These are phyloP conservation scores for Solanum appendiculatum DNA, from an alignment of 257 asterid species.

Conservation along the genomic window DNA sequence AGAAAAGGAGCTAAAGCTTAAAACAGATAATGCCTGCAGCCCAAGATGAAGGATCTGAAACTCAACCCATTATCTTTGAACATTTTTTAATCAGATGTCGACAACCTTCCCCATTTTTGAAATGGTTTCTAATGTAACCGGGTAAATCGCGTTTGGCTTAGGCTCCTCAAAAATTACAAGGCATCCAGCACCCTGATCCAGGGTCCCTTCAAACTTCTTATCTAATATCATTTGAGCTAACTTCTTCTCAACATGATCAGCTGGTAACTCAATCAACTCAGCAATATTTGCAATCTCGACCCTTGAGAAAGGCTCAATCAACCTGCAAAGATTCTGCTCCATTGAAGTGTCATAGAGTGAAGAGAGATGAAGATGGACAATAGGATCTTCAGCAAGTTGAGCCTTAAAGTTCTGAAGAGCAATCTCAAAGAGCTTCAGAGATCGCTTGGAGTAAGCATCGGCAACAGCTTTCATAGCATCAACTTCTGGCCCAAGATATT, in stretches of 20 bases:
- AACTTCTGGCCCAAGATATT: slow-evolving; percentile 29
- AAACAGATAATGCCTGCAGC: neutral
- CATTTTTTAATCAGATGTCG: slow-evolving; percentile 22
- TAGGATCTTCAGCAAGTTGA: slow-evolving; percentile 32
- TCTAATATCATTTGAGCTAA: slow-evolving; percentile 33
- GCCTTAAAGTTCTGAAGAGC: slow-evolving; percentile 20
- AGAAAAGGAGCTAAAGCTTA: neutral
- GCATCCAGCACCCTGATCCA: slow-evolving; percentile 37
- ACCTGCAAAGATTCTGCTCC: slow-evolving; percentile 31
- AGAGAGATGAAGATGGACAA: slow-evolving; percentile 32
- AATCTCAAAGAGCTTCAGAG: slow-evolving; percentile 22
- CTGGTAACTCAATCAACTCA: slow-evolving; percentile 24
- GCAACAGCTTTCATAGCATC: slow-evolving; percentile 42
- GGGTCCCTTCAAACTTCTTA: slow-evolving; percentile 32
- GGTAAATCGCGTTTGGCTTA: slow-evolving; percentile 23
- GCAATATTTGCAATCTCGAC: slow-evolving; percentile 29
- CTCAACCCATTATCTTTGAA: slow-evolving; percentile 23
- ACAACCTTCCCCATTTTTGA: slow-evolving; percentile 33
- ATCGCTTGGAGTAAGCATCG: slow-evolving; percentile 28
- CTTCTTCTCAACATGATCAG: slow-evolving; percentile 29
- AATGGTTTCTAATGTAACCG: slow-evolving; percentile 24
- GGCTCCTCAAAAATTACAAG: slow-evolving; percentile 34
- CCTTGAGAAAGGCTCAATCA: slow-evolving; percentile 27
- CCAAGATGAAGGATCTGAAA: neutral
- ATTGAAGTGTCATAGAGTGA: slow-evolving; percentile 27